Evolutionary conservation across 116 monocot genomes (phyloP).

Genomic region (Zostera marina): DNA sequence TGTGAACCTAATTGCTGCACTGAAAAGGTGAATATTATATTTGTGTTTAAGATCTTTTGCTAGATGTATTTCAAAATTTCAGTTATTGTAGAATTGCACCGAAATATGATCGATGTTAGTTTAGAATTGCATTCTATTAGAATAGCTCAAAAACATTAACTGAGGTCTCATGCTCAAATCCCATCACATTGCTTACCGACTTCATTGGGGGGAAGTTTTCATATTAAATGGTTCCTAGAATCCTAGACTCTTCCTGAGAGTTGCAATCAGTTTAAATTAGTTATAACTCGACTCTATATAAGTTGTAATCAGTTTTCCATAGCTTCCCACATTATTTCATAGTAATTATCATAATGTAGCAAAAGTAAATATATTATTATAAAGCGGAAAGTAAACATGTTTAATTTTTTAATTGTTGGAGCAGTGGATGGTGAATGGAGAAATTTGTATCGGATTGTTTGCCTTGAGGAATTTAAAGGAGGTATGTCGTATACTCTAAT

Average conservation of each 20-base stretch:
- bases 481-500: conserved; percentile 21
- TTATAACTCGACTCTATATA: no score
- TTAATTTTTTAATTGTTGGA: conserved; percentile 6
- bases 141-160: no score
- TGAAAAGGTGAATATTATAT: conserved; percentile 56
- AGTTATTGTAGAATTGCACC: background rate
- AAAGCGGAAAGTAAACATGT: conserved; percentile 2
- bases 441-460: conserved; percentile 97
- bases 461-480: conserved; percentile 79
- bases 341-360: no score
- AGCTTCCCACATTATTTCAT: no score
- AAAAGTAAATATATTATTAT: no score
- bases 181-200: background rate
- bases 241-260: no score
- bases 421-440: conserved; percentile 99
- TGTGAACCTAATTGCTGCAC: conserved; percentile 96
- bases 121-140: background rate
- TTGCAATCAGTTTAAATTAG: no score
- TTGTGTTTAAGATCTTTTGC: background rate
- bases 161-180: no score
- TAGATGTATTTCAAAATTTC: background rate
- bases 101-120: background rate
- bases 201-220: no score
- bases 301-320: no score
- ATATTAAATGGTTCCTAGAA: no score